phyloP scores from a whole-genome alignment of 768 basidiomycete species.

The Lactarius pseudohatsudake region DNA sequence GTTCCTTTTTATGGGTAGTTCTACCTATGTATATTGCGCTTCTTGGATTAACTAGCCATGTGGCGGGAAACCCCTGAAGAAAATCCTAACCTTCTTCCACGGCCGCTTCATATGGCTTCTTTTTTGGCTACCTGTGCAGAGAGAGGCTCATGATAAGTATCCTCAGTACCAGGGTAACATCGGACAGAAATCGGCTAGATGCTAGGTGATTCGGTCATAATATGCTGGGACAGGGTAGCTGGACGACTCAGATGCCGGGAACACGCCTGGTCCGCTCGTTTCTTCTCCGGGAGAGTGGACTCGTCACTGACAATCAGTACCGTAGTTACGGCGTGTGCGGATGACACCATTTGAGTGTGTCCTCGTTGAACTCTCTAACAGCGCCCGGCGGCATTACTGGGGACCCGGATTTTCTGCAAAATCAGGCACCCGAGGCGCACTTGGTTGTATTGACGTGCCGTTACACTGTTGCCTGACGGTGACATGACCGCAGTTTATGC shows the following conservation, averaged over 20 bases:
- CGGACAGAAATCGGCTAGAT: neutral
- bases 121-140: too few species aligned
- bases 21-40: too few species aligned
- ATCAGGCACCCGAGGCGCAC: neutral
- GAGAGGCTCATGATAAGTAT: too few species aligned
- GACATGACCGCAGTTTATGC: too few species aligned
- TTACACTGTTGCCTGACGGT: neutral
- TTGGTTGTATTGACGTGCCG: neutral
- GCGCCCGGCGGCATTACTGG: neutral
- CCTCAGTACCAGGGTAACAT: neutral
- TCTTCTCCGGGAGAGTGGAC: neutral
- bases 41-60: too few species aligned
- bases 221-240: neutral
- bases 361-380: neutral
- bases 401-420: neutral
- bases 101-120: too few species aligned
- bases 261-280: neutral
- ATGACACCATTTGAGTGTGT: neutral
- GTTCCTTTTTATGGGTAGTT: too few species aligned
- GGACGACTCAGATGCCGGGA: neutral
- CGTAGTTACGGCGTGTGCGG: neutral
- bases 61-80: too few species aligned
- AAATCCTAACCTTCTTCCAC: too few species aligned
- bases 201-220: neutral
- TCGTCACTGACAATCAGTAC: neutral